A percentile compares a stretch with the other conserved stretches of the same genome.
These are phyloP conservation scores for Verbena officinalis DNA, from an alignment of 257 asterid species.

Conservation along the genomic window DNA sequence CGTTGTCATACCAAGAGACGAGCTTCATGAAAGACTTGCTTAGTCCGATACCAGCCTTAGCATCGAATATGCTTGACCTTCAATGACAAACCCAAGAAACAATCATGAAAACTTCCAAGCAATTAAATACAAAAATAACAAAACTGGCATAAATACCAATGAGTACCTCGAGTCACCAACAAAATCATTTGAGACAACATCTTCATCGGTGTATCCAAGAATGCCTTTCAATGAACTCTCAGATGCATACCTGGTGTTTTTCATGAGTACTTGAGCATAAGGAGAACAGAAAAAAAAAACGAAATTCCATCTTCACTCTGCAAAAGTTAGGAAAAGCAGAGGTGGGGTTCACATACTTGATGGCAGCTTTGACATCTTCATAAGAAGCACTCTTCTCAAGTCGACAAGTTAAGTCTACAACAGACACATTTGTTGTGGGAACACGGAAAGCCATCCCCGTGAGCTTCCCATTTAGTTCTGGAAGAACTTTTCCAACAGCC, in stretches of 20 bases:
- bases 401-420: slow-evolving; percentile 95
- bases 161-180: slow-evolving; percentile 87
- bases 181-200: slow-evolving; percentile 97
- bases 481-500: slow-evolving; percentile 99
- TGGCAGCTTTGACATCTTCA: slow-evolving; percentile 93
- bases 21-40: slow-evolving; percentile 86
- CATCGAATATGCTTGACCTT: slow-evolving; percentile 98
- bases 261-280: neutral
- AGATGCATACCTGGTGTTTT: slow-evolving; percentile 69
- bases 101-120: neutral
- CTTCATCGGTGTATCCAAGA: slow-evolving; percentile 98
- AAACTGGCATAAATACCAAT: neutral
- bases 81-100: neutral
- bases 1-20: slow-evolving; percentile 96
- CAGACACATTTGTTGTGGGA: slow-evolving; percentile 96
- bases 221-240: slow-evolving; percentile 93
- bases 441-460: slow-evolving; percentile 99
- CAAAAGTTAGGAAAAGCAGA: slow-evolving; percentile 14
- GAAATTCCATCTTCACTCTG: neutral
- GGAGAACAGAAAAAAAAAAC: neutral
- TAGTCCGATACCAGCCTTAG: slow-evolving; percentile 97
- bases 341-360: slow-evolving; percentile 55
- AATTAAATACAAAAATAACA: neutral
- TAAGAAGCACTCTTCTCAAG: slow-evolving; percentile 88
- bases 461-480: slow-evolving; percentile 95